A percentile compares a stretch with the other conserved stretches of the same genome.
Evolutionary conservation across 1,139 yeast species (phyloP).

Genomic region (Arxiozyma bovina): DNA sequence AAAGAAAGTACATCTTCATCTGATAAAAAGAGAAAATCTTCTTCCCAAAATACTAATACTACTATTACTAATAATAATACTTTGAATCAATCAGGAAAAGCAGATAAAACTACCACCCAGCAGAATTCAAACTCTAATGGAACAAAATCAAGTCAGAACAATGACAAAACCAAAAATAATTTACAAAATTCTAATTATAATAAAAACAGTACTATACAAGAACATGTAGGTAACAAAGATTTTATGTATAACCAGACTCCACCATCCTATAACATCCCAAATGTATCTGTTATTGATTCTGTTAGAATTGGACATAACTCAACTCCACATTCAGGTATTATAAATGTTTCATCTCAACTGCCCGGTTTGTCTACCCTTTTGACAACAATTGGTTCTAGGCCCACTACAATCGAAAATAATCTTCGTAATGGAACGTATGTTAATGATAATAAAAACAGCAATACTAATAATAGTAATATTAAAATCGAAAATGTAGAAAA

Average conservation of each 20-base stretch:
- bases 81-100: background rate
- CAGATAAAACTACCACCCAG: background rate
- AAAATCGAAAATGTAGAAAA: background rate
- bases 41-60: background rate
- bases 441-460: background rate
- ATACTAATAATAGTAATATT: background rate
- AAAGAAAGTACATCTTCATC: background rate
- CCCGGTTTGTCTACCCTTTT: constrained; percentile 1
- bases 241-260: background rate
- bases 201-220: background rate
- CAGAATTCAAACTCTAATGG: background rate
- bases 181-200: background rate
- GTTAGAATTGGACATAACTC: background rate
- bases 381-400: background rate
- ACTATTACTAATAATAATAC: background rate
- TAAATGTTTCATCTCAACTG: background rate
- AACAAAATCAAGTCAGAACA: background rate
- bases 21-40: constrained; percentile 3
- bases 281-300: background rate
- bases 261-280: background rate
- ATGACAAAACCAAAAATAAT: background rate
- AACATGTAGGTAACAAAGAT: background rate
- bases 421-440: background rate
- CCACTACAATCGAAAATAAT: background rate
- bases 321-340: background rate